Base-by-base conservation (phyloP, 768 basidiomycete genomes). In the Amanita subjunquillea region DNA sequence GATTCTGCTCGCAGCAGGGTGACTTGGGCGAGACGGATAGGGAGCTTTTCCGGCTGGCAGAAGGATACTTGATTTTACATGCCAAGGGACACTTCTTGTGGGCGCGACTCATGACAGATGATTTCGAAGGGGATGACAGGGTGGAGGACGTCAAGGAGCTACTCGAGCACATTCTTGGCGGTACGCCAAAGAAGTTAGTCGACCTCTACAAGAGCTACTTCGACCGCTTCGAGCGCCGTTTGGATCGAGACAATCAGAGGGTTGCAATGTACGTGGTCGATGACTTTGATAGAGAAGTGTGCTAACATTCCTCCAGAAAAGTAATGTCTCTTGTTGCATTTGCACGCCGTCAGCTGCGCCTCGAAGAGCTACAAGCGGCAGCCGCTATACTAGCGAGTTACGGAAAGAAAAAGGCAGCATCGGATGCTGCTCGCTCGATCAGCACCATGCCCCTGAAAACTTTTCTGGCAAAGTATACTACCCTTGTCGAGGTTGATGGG, bases 31-130 rank as follows among this genome's bases (percentile, higher is more conserved):
- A 46, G 45, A 17, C n/a, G 8, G 43, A 45, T 45, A 23, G 15
- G 43, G 6, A 25, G 43, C n/a, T 25, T 30, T 36, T 47, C 46
- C 29, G 2, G 29, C 34, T 4, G 27, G 46, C 46, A 30, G 20
- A 22, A 22, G 46, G 2, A 3, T 47, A 22, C n/a, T 23, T 61
- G 37, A 48, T 49, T 6, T n/a, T 6, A n/a, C 53, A 56, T 6
- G 67, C 60, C 4, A 54, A 65, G 32, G 59, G 59, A n/a, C 63
- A 63, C 40, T 67, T 65, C 49, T 38, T 67, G 27, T 67, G 62
- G 59, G 66, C 65, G 9, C 51, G 50, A 9, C 45, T 63, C 23
- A 65, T 67, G 61, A 49, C 62, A 6, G 27, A 43, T 6, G 56
- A 54, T 22, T 44, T 67, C 9, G 36, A 52, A 22, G 55, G 56